Conservation (phyloP, 179 eudicot genomes). For the Amaranthus tricolor region DNA sequence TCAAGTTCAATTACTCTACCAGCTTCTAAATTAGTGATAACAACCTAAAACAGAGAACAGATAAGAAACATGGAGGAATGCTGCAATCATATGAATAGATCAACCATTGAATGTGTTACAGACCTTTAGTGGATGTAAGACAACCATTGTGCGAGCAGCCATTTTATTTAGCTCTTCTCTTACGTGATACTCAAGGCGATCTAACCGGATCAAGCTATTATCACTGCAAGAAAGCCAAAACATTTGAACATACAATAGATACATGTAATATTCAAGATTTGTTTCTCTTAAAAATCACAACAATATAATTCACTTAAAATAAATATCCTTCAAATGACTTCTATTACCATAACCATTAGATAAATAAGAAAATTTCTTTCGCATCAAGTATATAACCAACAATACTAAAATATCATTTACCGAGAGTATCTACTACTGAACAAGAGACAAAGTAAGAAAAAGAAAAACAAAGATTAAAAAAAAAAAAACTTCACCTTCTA, state of each 20-base stretch:
- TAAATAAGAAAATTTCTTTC: too few relatives aligned
- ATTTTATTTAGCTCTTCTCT: slow-evolving; percentile 89
- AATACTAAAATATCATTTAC: not conserved
- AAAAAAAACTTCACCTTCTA: slow-evolving; percentile 55
- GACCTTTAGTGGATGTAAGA: slow-evolving; percentile 85
- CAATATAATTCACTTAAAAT: too few relatives aligned
- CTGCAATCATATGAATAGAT: slow-evolving; percentile 2
- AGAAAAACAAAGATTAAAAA: not conserved
- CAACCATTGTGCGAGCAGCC: slow-evolving; percentile 83
- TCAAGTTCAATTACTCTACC: slow-evolving; percentile 65
- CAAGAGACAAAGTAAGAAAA: not conserved
- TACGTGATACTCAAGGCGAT: slow-evolving; percentile 80
- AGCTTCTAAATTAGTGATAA: slow-evolving; percentile 83
- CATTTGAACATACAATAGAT: not conserved
- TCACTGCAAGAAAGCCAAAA: slow-evolving; percentile 55
- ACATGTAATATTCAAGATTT: not conserved
- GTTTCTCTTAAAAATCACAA: too few relatives aligned
- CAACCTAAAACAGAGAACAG: slow-evolving; percentile 48
- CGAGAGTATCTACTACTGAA: not conserved
- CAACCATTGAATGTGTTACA: slow-evolving; percentile 19
- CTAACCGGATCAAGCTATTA: slow-evolving; percentile 64
- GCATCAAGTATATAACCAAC: too few relatives aligned
- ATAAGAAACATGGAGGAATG: slow-evolving; percentile 12
- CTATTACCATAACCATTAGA: too few relatives aligned
- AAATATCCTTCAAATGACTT: too few relatives aligned